Evolutionary conservation across 140 eudicot species (phyloP).

Genomic region (Flaveria floridana): DNA sequence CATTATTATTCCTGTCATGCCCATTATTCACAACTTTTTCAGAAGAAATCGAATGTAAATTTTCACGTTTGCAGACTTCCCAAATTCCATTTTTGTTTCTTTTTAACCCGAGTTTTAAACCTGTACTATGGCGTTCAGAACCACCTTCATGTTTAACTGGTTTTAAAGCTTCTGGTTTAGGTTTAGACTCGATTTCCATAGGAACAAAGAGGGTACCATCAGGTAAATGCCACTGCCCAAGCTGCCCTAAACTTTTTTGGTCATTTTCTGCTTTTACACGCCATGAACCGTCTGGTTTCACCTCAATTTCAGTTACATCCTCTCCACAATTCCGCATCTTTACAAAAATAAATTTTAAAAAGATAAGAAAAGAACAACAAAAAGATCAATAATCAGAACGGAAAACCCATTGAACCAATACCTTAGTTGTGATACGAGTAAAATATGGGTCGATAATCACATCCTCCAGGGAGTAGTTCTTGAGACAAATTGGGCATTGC

Average conservation of each 20-base stretch:
- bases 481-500: slow-evolving; percentile 97
- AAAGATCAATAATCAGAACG: neutral
- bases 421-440: slow-evolving; percentile 71
- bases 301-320: slow-evolving; percentile 84
- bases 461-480: slow-evolving; percentile 81
- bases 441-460: slow-evolving; percentile 88
- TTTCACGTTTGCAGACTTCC: slow-evolving; percentile 68
- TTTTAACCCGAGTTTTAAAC: slow-evolving; percentile 73
- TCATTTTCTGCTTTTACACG: slow-evolving; percentile 70
- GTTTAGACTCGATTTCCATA: slow-evolving; percentile 47
- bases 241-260: slow-evolving; percentile 62
- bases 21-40: slow-evolving; percentile 38
- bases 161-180: slow-evolving; percentile 46
- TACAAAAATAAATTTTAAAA: neutral
- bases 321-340: slow-evolving; percentile 76
- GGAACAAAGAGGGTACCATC: slow-evolving; percentile 64
- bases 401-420: slow-evolving; percentile 28
- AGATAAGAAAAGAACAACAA: neutral
- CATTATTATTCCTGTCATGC: slow-evolving; percentile 33
- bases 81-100: slow-evolving; percentile 74
- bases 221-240: slow-evolving; percentile 83
- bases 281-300: slow-evolving; percentile 95
- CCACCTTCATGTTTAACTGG: slow-evolving; percentile 66
- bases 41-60: slow-evolving; percentile 39
- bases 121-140: slow-evolving; percentile 57